Base-by-base conservation (phyloP, 805 yeast genomes). In the Candida ulmi region DNA sequence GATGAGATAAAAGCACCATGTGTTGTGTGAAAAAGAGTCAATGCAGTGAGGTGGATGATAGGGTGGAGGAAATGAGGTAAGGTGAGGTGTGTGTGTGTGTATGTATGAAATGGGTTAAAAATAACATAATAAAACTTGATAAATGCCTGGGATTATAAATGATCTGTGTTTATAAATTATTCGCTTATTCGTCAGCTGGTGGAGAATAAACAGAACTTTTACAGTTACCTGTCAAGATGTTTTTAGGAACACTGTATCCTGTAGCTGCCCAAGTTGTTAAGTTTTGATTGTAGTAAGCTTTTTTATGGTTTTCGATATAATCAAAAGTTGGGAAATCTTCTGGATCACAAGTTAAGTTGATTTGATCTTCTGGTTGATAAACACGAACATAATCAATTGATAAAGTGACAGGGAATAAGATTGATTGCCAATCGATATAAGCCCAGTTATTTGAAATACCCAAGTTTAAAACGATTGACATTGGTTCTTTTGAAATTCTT, bases 391-490 rank as follows among this genome's bases (percentile, higher is more conserved):
- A 86, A 60, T 91, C 97, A 33, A 91, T 65, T 41, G 76, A 68
- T 80, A 90, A 69, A 2, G 75, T 71, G 12, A 74, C 75, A 2
- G 99, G 99, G 75, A 91, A 91, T 34, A 64, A 63, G 43, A 88
- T 67, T 5, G 79, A 68, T 33, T 79, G 77, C 96, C 96, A 91
- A 64, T 88, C 91, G 45, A 91, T 91, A 61, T 85, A 87, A 8
- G 93, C 86, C 98, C 98, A 91, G 44, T 79, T 83, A 54, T 81
- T 83, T 13, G 97, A 90, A 38, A 91, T 66, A 70, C 96, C 99
- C 65, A 91, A 64, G 61, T 91, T 91, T 70, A 91, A 55, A 48
- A 91, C 65, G 44, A 91, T 73, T 2, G 95, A 74, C 97, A 91
- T 88, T 47, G 98, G 98, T 58, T 91, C 99, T 58, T 83, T 82